Conservation (phyloP, 257 asterid genomes). For the Solanum tacnaense region DNA sequence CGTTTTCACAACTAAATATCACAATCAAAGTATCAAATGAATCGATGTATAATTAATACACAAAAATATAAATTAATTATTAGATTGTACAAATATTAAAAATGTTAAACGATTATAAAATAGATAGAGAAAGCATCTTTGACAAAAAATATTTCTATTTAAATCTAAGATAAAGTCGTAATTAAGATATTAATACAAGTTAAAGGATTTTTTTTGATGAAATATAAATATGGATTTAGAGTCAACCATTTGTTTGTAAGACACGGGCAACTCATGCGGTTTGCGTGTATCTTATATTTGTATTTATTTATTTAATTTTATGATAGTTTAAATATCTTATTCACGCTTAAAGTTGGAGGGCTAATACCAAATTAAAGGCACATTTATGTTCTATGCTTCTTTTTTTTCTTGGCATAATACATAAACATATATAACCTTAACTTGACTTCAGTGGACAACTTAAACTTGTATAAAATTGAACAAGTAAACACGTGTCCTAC, state of each 20-base stretch:
- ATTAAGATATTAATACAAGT: background rate
- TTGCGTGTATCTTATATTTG: fast-evolving
- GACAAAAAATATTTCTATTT: background rate
- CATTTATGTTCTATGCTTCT: fast-evolving
- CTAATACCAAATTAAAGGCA: fast-evolving
- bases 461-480: no score
- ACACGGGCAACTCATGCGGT: no score
- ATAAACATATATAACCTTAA: no score
- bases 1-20: background rate
- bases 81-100: background rate
- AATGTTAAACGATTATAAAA: background rate
- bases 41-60: background rate
- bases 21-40: background rate
- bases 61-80: background rate
- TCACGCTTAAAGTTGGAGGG: fast-evolving
- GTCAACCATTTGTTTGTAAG: background rate
- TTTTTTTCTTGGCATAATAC: no score
- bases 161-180: background rate
- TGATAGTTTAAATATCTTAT: fast-evolving
- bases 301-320: background rate
- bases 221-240: background rate
- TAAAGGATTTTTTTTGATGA: background rate
- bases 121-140: background rate
- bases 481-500: no score
- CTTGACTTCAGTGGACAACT: no score